A percentile compares a stretch with the other conserved stretches of the same genome.
These are phyloP conservation scores for Scenedesmus sp. DNA, from an alignment of 163 green algal genomes.

Conservation along the genomic window DNA sequence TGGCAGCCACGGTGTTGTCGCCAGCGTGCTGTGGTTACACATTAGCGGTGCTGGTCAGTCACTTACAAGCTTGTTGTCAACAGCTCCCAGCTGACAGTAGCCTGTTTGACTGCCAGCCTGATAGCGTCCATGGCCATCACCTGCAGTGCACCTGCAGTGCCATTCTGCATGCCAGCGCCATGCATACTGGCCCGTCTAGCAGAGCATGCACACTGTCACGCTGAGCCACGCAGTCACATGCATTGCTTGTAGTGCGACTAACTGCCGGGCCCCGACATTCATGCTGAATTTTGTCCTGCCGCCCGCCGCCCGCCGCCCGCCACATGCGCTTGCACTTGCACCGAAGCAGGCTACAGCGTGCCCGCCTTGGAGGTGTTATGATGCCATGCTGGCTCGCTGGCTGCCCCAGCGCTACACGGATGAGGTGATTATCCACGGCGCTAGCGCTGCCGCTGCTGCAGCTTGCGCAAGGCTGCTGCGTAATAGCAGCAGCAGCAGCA, in stretches of 20 bases:
- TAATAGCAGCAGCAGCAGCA: not conserved
- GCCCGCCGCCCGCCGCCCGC: constrained; percentile 1
- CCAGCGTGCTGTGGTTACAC: no score
- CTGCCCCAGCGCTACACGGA: constrained; percentile 37
- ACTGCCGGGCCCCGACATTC: no score
- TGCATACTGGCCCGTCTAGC: not conserved
- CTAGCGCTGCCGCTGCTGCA: not conserved
- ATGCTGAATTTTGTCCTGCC: not conserved
- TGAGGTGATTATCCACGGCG: constrained; percentile 1
- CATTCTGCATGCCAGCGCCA: no score
- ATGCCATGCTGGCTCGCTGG: constrained; percentile 47
- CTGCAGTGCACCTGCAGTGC: no score
- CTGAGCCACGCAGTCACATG: no score
- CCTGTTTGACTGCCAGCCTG: no score
- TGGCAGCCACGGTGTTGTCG: no score
- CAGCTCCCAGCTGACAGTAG: no score
- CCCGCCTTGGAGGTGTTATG: constrained; percentile 52
- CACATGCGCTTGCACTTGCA: not conserved
- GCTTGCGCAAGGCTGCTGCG: not conserved
- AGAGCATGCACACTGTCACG: not conserved
- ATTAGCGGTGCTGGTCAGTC: no score
- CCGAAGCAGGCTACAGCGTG: constrained; percentile 4
- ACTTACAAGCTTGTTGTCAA: no score
- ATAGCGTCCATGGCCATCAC: no score
- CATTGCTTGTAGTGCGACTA: no score